These are phyloP conservation scores for Teunomyces panamensis DNA, from an alignment of 805 yeast genomes.

Conservation along the genomic window DNA sequence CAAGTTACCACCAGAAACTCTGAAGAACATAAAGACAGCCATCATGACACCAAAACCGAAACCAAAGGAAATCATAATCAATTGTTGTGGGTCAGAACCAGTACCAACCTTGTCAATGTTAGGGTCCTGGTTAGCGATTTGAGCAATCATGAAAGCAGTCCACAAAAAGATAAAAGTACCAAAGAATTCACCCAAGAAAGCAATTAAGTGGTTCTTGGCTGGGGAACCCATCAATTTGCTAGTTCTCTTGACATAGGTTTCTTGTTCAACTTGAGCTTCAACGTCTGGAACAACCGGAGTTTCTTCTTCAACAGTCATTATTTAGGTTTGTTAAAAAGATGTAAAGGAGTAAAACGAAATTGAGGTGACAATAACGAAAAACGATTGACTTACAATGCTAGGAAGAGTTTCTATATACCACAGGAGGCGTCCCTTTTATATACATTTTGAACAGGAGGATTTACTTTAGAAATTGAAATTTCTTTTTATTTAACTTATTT, in stretches of 20 bases:
- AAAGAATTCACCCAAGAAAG: constrained; percentile 75
- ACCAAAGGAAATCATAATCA: constrained; percentile 80
- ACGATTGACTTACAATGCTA: not conserved
- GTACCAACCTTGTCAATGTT: constrained; percentile 12
- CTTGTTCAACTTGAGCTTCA: constrained; percentile 26
- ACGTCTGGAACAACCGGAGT: constrained; percentile 16
- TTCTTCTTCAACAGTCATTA: constrained; percentile 1
- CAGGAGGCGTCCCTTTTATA: not conserved
- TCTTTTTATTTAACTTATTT: not conserved
- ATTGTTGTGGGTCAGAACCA: constrained; percentile 61
- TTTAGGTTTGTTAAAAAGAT: too few species aligned
- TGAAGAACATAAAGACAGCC: constrained; percentile 62
- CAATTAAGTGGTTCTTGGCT: constrained; percentile 55
- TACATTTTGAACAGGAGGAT: not conserved
- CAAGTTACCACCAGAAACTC: constrained; percentile 85
- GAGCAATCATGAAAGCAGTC: constrained; percentile 80
- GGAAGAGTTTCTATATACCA: not conserved
- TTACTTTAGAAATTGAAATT: not conserved
- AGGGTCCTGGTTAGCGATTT: constrained; percentile 67
- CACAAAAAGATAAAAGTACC: constrained; percentile 85
- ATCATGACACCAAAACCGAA: constrained; percentile 85
- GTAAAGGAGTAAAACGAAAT: too few species aligned
- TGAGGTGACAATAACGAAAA: not conserved
- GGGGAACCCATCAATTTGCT: constrained; percentile 16
- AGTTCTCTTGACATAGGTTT: constrained; percentile 25